Base-by-base conservation (phyloP, 2,329 filamentous ascomycete genomes). In the Geosmithia putterillii region DNA sequence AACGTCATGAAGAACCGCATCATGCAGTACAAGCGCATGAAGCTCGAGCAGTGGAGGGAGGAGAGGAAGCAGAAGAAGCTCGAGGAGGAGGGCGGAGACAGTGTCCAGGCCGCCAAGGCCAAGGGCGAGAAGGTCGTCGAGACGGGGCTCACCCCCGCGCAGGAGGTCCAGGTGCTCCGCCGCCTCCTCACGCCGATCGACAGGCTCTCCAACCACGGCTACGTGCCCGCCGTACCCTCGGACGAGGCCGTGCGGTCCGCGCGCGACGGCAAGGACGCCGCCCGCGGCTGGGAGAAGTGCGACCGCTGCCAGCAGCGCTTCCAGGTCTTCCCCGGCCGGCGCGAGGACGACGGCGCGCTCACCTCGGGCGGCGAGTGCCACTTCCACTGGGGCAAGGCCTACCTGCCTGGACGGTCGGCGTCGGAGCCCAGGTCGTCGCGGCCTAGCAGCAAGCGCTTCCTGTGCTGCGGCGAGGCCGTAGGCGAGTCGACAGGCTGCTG, bases 221-320 rank as follows among this genome's bases (percentile, higher is more conserved):
- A 95, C 57, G 79, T 95, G 19, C 75, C 81, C 0, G 64, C 59
- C 4, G 63, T 80, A 1, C 89, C 89, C 0, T 73, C 75, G 0
- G 66, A 74, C 1, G 70, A 73, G 7, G 82, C 86, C 17, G 74
- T 95, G 17, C 66, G 74, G 42, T 70, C 73, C 42, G 82, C 86
- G 1, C 74, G 68, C 28, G 70, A 74, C 38, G 86, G 80, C 0
- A 70, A 86, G 0, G 67, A 76, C 40, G 70, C 78, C 7, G 76
- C 83, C 12, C 74, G 78, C 42, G 86, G 86, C 40, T 95, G 82
- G 72, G 92, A 98, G 63, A 73, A 79, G 41, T 98, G 92, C 54
- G 89, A 95, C 54, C 81, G 92, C 18, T 98, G 92, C 61, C 72
- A 72, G 37, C 79, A 79, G 28, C 80, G 90, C 19, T 98, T 98